Conservation (phyloP, 2,329 filamentous ascomycete species). For the Colletotrichum sp. region DNA sequence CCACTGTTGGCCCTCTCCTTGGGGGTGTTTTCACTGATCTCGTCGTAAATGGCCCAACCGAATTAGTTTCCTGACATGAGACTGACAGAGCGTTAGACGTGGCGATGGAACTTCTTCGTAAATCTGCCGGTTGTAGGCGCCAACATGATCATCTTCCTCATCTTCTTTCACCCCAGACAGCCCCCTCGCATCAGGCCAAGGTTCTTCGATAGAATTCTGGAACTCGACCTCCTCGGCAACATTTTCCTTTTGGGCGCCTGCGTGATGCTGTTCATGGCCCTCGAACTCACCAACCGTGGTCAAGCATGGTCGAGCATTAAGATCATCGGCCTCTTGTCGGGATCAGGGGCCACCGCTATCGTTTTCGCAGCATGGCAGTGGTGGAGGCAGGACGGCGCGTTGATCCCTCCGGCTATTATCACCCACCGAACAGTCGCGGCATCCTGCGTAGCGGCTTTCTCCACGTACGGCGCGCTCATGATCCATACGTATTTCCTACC, state of each 20-base stretch:
- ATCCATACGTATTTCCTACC: slow-evolving; percentile 52
- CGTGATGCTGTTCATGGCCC: slow-evolving; percentile 50
- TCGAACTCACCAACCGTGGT: slow-evolving; percentile 50
- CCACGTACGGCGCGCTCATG: slow-evolving; percentile 46
- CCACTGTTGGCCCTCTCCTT: slow-evolving; percentile 36
- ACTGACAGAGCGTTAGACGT: slow-evolving; percentile 23
- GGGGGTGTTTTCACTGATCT: slow-evolving; percentile 41
- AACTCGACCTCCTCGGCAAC: slow-evolving; percentile 43
- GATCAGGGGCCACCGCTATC: slow-evolving; percentile 26
- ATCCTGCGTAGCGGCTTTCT: slow-evolving; percentile 42
- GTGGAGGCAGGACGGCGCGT: slow-evolving; percentile 45
- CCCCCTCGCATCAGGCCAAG: slow-evolving; percentile 27
- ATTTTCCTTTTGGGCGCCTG: slow-evolving; percentile 47
- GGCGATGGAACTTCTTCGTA: slow-evolving; percentile 24
- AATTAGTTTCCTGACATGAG: no score
- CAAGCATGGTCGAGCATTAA: slow-evolving; percentile 47
- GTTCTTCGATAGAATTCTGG: slow-evolving; percentile 28
- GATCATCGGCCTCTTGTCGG: slow-evolving; percentile 43
- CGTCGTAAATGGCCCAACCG: slow-evolving; percentile 27
- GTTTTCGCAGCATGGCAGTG: slow-evolving; percentile 47
- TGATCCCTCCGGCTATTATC: slow-evolving; percentile 47
- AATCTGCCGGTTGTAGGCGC: slow-evolving; percentile 32
- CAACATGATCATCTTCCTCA: slow-evolving; percentile 27
- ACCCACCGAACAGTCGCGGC: slow-evolving; percentile 46
- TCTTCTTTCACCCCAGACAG: slow-evolving; percentile 28